A percentile compares a stretch with the other conserved stretches of the same genome.
These are phyloP conservation scores for Rosa hybrid DNA, from an alignment of 331 rosid genomes.

Conservation along the genomic window DNA sequence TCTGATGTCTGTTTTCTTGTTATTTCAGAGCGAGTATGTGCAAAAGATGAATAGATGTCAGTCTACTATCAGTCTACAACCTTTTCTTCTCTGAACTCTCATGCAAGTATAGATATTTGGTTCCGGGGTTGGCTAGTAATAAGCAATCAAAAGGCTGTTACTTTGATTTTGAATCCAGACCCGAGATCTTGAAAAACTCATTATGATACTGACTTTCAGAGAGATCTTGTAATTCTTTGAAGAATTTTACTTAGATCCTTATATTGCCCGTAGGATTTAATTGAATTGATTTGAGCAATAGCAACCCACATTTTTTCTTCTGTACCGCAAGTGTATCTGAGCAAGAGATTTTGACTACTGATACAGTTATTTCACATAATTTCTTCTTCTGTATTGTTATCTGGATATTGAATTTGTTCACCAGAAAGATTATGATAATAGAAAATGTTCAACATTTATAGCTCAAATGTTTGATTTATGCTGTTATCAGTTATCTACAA, in stretches of 20 bases:
- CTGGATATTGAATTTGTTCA: neutral
- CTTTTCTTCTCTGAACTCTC: neutral
- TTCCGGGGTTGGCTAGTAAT: slow-evolving; percentile 18
- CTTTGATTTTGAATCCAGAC: slow-evolving; percentile 28
- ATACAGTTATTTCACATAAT: neutral
- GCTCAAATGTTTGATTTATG: neutral
- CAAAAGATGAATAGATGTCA: slow-evolving; percentile 55
- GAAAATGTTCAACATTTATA: neutral
- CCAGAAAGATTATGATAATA: neutral
- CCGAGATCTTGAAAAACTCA: slow-evolving; percentile 19
- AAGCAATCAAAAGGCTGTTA: neutral
- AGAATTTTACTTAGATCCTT: slow-evolving; percentile 28
- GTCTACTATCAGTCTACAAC: slow-evolving; percentile 10
- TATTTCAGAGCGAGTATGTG: slow-evolving; percentile 75
- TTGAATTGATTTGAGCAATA: slow-evolving; percentile 17
- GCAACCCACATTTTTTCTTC: slow-evolving; percentile 17
- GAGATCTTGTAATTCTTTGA: slow-evolving; percentile 23
- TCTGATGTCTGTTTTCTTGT: neutral
- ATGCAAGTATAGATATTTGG: neutral
- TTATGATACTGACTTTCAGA: slow-evolving; percentile 24
- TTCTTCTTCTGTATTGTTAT: neutral
- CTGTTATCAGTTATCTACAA: neutral
- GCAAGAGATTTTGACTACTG: slow-evolving; percentile 7
- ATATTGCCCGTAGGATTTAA: slow-evolving; percentile 14
- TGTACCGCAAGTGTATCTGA: slow-evolving; percentile 25